Evolutionary conservation across 177 flowering plant genomes (phyloP), one percentile per base, ranked within the genome.

Genomic region (Vitis hybrid): DNA sequence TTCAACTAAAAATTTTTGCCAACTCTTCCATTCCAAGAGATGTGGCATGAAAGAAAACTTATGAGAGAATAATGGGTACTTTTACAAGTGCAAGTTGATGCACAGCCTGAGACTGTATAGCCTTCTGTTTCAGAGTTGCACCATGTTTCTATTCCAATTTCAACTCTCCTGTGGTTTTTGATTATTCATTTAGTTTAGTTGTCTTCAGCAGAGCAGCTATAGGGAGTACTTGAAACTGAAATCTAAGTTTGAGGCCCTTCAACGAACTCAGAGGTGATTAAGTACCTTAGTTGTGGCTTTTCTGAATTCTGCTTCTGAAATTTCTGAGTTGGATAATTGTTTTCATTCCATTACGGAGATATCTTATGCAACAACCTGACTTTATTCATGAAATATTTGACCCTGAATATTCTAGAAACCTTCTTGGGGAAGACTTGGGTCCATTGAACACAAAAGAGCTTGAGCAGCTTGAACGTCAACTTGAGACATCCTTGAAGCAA

Each of bases 351-450:
- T 45, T 62, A 10, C 6, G 51, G 5, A 56, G 62, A 3, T 59
- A 6, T 31, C 55, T 20, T 19, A 15, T 51, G 4, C 18, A 20
- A 51, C 13, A 60, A 60, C 48, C 39, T 12, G 64, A 49, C 16
- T 33, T 61, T 19, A 59, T 3, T 39, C n/a, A 57, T 68, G 7
- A 13, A n/a, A 5, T n/a, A 49, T 45, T 50, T 56, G 11, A 66
- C 11, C 12, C 10, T 49, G 63, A 10, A 4, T 31, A 4, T 12
- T 71, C 50, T 64, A 89, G 93, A 76, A 85, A 87, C 74, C 85
- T 89, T 33, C 86, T 89, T 26, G 93, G 93, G 31, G 93, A 89
- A 69, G 93, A 89, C 62, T 78, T 89, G 85, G 83, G 83, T 1
- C 87, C 86, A 1, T 67, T 89, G 48, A 76, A 74, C 63, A 67